phyloP scores from a whole-genome alignment of 2,329 filamentous ascomycete genomes.

The Acarospora socialis region DNA sequence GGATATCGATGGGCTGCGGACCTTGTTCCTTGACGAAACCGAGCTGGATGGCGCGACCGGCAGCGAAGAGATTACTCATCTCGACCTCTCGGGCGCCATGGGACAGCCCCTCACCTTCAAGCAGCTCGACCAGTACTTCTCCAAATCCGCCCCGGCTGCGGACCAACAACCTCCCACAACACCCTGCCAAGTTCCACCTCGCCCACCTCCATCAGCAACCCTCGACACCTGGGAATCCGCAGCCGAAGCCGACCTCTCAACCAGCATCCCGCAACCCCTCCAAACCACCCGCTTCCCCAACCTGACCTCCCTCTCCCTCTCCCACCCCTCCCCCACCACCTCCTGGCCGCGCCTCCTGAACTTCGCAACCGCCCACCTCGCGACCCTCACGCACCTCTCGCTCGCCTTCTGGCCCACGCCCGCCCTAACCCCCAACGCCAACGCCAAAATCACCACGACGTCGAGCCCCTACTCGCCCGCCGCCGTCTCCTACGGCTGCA shows the following conservation, averaged over 20 bases:
- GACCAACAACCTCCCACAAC: neutral
- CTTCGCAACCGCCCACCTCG: conserved; percentile 34
- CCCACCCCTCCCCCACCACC: conserved; percentile 32
- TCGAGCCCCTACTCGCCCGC: conserved; percentile 24
- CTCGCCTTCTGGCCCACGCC: conserved; percentile 49
- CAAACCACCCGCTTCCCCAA: conserved; percentile 30
- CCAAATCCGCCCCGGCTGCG: conserved; percentile 8
- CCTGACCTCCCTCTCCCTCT: conserved; percentile 44
- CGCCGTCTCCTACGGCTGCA: conserved; percentile 33
- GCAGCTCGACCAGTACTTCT: conserved; percentile 32
- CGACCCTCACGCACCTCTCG: conserved; percentile 47
- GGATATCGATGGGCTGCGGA: conserved; percentile 31
- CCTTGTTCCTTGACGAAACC: conserved; percentile 31
- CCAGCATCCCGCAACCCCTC: conserved; percentile 12
- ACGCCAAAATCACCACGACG: conserved; percentile 28
- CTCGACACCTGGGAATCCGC: conserved; percentile 26
- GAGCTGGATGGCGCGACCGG: conserved; percentile 22
- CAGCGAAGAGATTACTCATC: conserved; percentile 30
- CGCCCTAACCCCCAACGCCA: conserved; percentile 41
- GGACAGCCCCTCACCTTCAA: conserved; percentile 35
- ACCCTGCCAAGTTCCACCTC: conserved; percentile 1
- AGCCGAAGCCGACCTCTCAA: conserved; percentile 11
- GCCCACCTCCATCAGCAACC: conserved; percentile 18
- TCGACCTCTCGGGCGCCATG: conserved; percentile 40
- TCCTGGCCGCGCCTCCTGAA: conserved; percentile 43